Conservation (phyloP, 2,329 filamentous ascomycete genomes). For the Botrytis galanthina region DNA sequence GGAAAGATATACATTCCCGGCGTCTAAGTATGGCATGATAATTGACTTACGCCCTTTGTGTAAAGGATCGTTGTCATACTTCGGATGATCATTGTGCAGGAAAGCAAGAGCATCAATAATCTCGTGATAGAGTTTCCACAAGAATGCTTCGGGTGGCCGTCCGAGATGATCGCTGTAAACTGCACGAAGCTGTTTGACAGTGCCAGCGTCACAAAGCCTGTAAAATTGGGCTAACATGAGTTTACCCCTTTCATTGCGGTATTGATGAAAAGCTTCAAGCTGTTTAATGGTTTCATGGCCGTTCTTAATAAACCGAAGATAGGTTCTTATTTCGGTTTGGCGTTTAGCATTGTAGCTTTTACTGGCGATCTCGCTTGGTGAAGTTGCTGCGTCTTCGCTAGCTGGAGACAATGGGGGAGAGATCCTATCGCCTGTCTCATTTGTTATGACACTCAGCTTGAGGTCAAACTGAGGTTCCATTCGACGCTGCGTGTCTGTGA, state of each 20-base stretch:
- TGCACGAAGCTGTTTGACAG: not conserved
- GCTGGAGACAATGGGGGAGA: not conserved
- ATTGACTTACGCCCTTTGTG: not conserved
- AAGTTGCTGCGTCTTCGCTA: not conserved
- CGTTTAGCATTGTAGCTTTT: slow-evolving; percentile 7
- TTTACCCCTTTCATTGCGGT: not conserved
- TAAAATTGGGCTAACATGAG: slow-evolving; percentile 3
- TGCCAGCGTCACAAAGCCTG: slow-evolving; percentile 8
- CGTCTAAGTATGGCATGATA: not conserved
- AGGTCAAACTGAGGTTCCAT: not conserved
- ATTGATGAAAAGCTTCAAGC: slow-evolving; percentile 13
- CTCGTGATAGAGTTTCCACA: slow-evolving; percentile 1
- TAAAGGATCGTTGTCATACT: slow-evolving; percentile 2
- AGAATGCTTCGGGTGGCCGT: not conserved
- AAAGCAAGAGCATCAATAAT: slow-evolving; percentile 9
- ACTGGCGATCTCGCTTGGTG: not conserved
- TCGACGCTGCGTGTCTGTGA: not conserved
- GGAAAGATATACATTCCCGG: slow-evolving; percentile 4
- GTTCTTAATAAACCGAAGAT: slow-evolving; percentile 7
- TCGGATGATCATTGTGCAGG: slow-evolving; percentile 15
- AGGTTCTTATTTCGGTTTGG: not conserved
- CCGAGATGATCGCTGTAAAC: fast-evolving
- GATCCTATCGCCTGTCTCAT: not conserved
- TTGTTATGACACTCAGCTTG: not conserved
- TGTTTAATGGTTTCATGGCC: not conserved